phyloP scores from a whole-genome alignment of 2,329 filamentous ascomycete genomes.

The Sporothrix humicola region DNA sequence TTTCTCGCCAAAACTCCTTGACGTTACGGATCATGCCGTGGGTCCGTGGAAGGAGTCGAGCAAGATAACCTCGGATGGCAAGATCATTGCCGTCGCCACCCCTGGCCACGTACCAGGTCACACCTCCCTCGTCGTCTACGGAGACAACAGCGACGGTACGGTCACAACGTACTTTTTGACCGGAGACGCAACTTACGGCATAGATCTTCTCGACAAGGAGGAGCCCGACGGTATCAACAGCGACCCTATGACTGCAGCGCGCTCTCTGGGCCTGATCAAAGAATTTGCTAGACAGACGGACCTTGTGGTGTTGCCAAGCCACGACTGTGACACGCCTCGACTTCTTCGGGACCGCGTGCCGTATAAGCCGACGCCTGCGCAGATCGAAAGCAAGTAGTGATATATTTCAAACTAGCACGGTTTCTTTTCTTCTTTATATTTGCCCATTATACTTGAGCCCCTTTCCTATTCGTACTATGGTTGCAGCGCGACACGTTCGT shows the following conservation, averaged over 20 bases:
- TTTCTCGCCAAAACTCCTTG: constrained; percentile 8
- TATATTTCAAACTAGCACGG: not conserved
- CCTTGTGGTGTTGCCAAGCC: constrained; percentile 5
- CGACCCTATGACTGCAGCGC: not conserved
- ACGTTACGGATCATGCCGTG: not conserved
- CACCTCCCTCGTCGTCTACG: not conserved
- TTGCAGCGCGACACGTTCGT: no score
- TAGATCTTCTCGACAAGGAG: constrained; percentile 6
- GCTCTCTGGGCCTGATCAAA: constrained; percentile 4
- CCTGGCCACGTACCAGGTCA: constrained; percentile 5
- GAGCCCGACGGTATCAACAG: constrained; percentile 9
- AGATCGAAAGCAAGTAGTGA: not conserved
- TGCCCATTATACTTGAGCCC: no score
- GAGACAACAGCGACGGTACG: constrained; percentile 9
- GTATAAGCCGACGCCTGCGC: constrained; percentile 4
- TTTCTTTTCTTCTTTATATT: no score
- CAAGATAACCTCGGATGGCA: constrained; percentile 10
- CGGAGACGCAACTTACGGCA: constrained; percentile 6
- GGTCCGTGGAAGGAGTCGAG: constrained; percentile 8
- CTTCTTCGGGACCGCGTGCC: constrained; percentile 4
- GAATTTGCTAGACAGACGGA: constrained; percentile 10
- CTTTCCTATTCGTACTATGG: no score
- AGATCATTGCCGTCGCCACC: constrained; percentile 1
- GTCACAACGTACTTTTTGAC: constrained; percentile 1
- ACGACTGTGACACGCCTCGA: constrained; percentile 6